A percentile compares a stretch with the other conserved stretches of the same genome.
Evolutionary conservation across 2,329 filamentous ascomycete genomes (phyloP).

Genomic region (Fusarium dlaminii): DNA sequence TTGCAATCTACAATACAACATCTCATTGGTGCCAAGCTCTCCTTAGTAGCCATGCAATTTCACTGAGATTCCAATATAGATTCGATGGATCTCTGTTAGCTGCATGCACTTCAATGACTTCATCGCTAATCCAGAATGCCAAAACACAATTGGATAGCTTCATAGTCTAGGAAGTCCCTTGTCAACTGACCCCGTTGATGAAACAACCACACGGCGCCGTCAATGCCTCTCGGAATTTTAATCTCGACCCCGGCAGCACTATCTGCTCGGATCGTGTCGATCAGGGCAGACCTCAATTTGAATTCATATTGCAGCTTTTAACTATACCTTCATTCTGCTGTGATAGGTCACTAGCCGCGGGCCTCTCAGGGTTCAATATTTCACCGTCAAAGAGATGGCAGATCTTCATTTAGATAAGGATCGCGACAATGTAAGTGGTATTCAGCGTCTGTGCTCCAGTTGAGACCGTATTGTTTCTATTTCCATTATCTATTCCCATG

Average conservation of each 20-base stretch:
- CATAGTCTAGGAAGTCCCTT: background rate
- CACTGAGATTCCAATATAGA: background rate
- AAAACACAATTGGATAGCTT: background rate
- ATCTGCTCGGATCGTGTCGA: conserved; percentile 22
- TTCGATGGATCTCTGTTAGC: background rate
- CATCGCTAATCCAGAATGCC: background rate
- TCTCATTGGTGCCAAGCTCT: background rate
- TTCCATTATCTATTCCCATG: conserved; percentile 1
- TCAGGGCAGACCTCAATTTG: conserved; percentile 26
- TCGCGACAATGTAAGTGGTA: background rate
- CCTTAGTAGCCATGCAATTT: background rate
- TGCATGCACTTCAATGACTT: conserved; percentile 16
- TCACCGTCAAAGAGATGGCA: background rate
- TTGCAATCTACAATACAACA: background rate
- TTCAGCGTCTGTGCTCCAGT: background rate
- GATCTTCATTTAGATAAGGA: conserved; percentile 29
- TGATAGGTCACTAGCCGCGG: conserved; percentile 7
- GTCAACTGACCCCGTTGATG: background rate
- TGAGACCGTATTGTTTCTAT: background rate
- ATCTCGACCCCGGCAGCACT: conserved; percentile 16
- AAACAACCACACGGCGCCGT: conserved; percentile 9
- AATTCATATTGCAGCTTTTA: conserved; percentile 11
- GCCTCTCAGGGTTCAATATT: background rate
- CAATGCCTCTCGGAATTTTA: conserved; percentile 18
- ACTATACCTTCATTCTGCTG: background rate